These are phyloP conservation scores for Neurospora sp. DNA, from an alignment of 495 filamentous ascomycete genomes.

Conservation along the genomic window DNA sequence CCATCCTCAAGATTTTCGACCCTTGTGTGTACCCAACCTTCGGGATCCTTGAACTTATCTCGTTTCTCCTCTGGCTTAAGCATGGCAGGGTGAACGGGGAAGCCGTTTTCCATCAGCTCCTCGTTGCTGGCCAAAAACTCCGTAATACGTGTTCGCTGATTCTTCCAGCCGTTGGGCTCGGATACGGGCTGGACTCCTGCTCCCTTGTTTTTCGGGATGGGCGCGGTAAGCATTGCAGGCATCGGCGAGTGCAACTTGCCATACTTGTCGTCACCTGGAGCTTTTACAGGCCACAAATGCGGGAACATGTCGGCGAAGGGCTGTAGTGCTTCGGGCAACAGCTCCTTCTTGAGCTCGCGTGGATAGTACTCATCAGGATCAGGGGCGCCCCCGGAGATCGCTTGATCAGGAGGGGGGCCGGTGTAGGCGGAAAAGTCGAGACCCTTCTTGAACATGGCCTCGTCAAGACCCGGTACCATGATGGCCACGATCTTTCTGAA, in stretches of 20 bases:
- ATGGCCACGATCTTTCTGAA: conserved; percentile 82
- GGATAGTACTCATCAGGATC: conserved; percentile 67
- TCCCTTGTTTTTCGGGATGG: conserved; percentile 53
- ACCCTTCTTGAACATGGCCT: conserved; percentile 73
- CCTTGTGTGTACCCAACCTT: conserved; percentile 77
- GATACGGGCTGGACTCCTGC: conserved; percentile 47
- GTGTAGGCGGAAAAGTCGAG: conserved; percentile 42
- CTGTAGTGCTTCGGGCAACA: conserved; percentile 53
- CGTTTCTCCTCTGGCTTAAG: conserved; percentile 37
- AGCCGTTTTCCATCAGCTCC: conserved; percentile 75
- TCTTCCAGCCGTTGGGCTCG: conserved; percentile 50
- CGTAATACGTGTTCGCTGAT: conserved; percentile 68
- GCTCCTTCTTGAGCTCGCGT: conserved; percentile 46
- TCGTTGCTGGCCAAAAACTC: conserved; percentile 58
- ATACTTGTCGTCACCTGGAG: conserved; percentile 73
- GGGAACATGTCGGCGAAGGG: conserved; percentile 74
- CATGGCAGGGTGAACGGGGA: conserved; percentile 66
- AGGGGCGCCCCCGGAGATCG: conserved; percentile 23
- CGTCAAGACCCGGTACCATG: conserved; percentile 87
- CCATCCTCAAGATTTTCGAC: conserved; percentile 60
- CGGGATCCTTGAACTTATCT: conserved; percentile 32
- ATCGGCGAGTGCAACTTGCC: conserved; percentile 76
- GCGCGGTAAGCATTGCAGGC: conserved; percentile 58
- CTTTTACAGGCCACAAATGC: conserved; percentile 79
- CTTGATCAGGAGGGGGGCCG: conserved; percentile 20